Base-by-base conservation (phyloP, 2,329 filamentous ascomycete genomes). In the Colletotrichum sp. region DNA sequence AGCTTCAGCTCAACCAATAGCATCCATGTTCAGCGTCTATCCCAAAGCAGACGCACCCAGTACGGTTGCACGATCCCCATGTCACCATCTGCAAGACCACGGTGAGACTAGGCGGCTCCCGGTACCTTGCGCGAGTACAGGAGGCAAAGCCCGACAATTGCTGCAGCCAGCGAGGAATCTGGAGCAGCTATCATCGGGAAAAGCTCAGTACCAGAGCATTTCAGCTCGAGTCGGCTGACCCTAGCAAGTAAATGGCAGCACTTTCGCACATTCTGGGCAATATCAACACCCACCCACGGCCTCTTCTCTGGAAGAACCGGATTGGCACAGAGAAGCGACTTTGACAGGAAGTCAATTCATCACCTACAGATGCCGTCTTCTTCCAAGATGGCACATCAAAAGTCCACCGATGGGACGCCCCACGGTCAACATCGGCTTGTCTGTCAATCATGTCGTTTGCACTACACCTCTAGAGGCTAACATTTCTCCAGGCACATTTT, bases 201-300 rank as follows among this genome's bases (percentile, higher is more conserved):
- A 49, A 49, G 44, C 44, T 8, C n/a, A 24, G n/a, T 0, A 21
- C 44, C n/a, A 52, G 44, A 21, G 44, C 44, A 1, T 52, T 21
- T 13, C 44, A 52, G n/a, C n/a, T 9, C 6, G 4, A 3, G 0
- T 13, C 44, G 10, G 44, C 44, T 13, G n/a, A 5, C 6, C n/a
- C 44, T 52, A 52, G 10, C 44, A 52, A 24, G 4, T 52, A 8
- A 52, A 1, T 21, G 3, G 44, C 44, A 52, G n/a, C 44, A 52
- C n/a, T 21, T 52, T 21, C 44, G 44, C 44, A 21, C n/a, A 52
- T 24, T 52, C 10, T 52, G 6, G 10, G 44, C n/a, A 52, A 52
- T 52, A 4, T 21, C 44, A 52, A 52, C 18, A 49, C 12, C 44
- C 44, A 52, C n/a, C 44, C n/a, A 21, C n/a, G 10, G 44, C n/a